phyloP scores from a whole-genome alignment of 2,329 filamentous ascomycete genomes.

The Scortechinia acanthostroma region DNA sequence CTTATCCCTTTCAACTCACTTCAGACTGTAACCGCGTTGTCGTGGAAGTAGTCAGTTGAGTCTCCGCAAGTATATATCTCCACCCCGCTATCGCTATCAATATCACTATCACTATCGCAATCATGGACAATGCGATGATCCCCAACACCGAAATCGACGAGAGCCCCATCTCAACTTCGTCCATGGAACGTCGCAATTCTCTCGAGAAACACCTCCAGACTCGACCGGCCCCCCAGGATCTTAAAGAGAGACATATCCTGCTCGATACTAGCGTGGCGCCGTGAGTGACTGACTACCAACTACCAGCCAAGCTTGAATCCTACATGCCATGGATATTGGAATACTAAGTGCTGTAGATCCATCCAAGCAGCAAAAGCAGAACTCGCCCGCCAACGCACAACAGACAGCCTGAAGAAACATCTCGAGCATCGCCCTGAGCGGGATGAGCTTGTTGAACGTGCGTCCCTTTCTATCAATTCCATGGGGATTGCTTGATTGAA shows the following conservation, averaged over 20 bases:
- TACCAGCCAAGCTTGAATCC: background rate
- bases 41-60: too few relatives aligned
- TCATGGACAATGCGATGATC: too few relatives aligned
- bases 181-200: background rate
- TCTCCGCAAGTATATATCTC: too few relatives aligned
- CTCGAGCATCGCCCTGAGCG: conserved; percentile 44
- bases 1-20: too few relatives aligned
- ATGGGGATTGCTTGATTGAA: too few relatives aligned
- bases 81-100: too few relatives aligned
- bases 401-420: conserved; percentile 57
- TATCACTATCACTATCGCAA: too few relatives aligned
- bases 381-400: conserved; percentile 55
- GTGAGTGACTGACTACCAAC: conserved; percentile 25
- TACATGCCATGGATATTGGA: too few relatives aligned
- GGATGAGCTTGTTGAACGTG: background rate
- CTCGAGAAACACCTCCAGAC: conserved; percentile 1
- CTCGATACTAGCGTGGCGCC: conserved; percentile 62
- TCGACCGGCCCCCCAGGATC: conserved; percentile 37
- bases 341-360: too few relatives aligned
- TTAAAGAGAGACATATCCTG: conserved; percentile 64
- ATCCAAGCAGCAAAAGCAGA: conserved; percentile 55
- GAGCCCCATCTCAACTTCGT: background rate
- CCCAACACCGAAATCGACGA: background rate
- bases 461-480: background rate
- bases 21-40: too few relatives aligned